These are phyloP conservation scores for Collybia nuda DNA, from an alignment of 768 basidiomycete species.

Conservation along the genomic window DNA sequence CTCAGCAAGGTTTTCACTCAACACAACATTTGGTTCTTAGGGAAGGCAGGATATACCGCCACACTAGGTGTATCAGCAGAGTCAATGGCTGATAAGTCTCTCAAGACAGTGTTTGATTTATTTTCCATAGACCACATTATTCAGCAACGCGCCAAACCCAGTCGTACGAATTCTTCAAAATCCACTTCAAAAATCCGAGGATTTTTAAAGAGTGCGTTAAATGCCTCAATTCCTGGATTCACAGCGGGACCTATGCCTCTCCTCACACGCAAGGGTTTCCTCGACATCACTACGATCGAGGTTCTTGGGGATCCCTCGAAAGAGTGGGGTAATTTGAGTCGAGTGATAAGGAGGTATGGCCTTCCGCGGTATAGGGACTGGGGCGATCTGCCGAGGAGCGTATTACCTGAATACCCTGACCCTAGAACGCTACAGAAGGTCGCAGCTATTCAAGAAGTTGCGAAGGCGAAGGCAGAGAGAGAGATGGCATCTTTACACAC, in stretches of 20 bases:
- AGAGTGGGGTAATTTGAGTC: conserved; percentile 4
- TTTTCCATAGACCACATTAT: conserved; percentile 11
- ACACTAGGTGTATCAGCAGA: conserved; percentile 5
- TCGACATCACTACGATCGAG: conserved; percentile 3
- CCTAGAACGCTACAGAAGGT: conserved; percentile 9
- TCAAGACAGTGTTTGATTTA: conserved; percentile 8
- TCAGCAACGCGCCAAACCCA: not conserved
- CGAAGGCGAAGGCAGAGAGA: conserved; percentile 6
- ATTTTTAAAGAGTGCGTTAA: conserved; percentile 1
- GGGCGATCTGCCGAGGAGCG: conserved; percentile 10
- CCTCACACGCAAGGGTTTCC: conserved; percentile 12
- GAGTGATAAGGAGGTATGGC: conserved; percentile 9
- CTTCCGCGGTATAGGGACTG: conserved; percentile 9
- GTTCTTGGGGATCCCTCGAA: conserved; percentile 7
- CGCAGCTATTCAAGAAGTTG: conserved; percentile 2
- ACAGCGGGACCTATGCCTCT: conserved; percentile 6
- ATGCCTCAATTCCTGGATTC: not conserved
- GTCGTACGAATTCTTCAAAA: conserved; percentile 5
- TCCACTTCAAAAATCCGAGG: conserved; percentile 1
- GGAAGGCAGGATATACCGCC: not conserved
- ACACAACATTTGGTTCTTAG: not conserved
- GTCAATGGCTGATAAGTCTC: conserved; percentile 8
- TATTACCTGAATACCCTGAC: conserved; percentile 5
- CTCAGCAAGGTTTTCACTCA: too few relatives aligned
- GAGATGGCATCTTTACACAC: conserved; percentile 2